These are phyloP conservation scores for Chamaecyparis obtusa DNA, from an alignment of 75 land plant species.

Conservation along the genomic window DNA sequence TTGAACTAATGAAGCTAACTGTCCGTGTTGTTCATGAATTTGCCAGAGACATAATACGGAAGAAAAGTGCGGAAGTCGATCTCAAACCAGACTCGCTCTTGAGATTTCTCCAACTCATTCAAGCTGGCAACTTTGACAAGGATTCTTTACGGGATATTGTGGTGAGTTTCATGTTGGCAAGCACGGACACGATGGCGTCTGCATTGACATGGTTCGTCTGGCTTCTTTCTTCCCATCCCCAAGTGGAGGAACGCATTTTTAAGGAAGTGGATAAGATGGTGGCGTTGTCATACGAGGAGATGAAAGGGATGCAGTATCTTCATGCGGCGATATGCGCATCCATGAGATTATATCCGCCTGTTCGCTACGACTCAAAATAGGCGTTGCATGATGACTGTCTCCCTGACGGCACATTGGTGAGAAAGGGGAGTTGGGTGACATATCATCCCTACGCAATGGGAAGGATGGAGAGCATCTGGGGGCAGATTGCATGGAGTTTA, in stretches of 20 bases:
- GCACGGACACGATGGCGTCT: constrained; percentile 1
- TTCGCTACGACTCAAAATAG: constrained; percentile 14
- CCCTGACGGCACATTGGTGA: constrained; percentile 27
- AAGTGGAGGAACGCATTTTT: neutral
- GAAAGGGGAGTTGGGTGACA: constrained; percentile 13
- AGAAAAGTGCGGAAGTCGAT: neutral
- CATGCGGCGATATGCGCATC: constrained; percentile 29
- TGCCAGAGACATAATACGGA: constrained; percentile 16
- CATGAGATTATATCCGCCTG: constrained; percentile 29
- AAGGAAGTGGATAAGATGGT: neutral
- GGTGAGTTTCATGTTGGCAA: constrained; percentile 3
- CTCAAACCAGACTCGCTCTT: constrained; percentile 18
- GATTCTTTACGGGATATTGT: neutral
- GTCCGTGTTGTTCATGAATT: too few species aligned
- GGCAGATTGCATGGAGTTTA: constrained; percentile 32
- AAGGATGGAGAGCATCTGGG: constrained; percentile 23
- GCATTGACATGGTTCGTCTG: constrained; percentile 14
- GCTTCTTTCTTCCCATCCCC: neutral
- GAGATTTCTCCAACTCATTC: constrained; percentile 16
- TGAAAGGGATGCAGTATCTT: constrained; percentile 25
- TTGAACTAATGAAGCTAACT: too few species aligned
- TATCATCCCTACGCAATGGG: constrained; percentile 37
- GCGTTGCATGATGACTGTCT: constrained; percentile 12
- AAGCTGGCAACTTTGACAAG: neutral
- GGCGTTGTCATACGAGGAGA: constrained; percentile 14